Conservation (phyloP, 1,284 basidiomycete genomes). For the Marasmius sp. region DNA sequence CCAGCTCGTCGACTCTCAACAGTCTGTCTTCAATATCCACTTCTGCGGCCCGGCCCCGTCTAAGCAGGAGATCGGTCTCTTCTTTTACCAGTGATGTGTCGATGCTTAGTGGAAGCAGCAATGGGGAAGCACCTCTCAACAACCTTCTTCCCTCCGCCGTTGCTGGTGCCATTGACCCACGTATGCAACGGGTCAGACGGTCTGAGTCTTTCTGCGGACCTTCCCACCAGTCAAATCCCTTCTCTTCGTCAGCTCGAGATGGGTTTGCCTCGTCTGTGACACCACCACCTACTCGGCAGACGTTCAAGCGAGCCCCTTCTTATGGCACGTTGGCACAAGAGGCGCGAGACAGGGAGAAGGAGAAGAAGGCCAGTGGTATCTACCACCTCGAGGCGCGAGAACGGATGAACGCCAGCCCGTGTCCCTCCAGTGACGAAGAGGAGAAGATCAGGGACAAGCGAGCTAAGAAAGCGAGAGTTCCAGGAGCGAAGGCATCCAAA, state of each 20-base stretch:
- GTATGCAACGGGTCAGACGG: conserved; percentile 41
- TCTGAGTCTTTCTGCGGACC: conserved; percentile 41
- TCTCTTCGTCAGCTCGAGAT: neutral
- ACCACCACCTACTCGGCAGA: conserved; percentile 21
- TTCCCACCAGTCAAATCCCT: conserved; percentile 18
- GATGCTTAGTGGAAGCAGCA: conserved; percentile 22
- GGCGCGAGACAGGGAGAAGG: conserved; percentile 24
- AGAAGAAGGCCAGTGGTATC: conserved; percentile 5
- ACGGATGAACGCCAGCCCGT: conserved; percentile 8
- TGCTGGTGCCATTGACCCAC: conserved; percentile 29
- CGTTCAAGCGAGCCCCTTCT: conserved; percentile 48
- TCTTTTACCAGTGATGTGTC: conserved; percentile 28
- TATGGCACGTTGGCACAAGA: conserved; percentile 45
- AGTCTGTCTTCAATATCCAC: conserved; percentile 38
- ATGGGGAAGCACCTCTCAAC: conserved; percentile 9
- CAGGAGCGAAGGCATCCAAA: neutral
- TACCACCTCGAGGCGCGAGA: conserved; percentile 1
- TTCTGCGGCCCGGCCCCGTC: conserved; percentile 26
- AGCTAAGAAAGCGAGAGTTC: conserved; percentile 8
- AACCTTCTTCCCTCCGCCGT: conserved; percentile 23
- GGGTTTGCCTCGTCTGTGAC: conserved; percentile 4
- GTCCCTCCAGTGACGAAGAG: conserved; percentile 15
- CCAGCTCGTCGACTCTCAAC: conserved; percentile 66
- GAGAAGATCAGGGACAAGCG: conserved; percentile 14
- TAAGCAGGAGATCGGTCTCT: conserved; percentile 40